Base-by-base conservation (phyloP, 139 green algal genomes). In the Dunaliella primolecta region DNA sequence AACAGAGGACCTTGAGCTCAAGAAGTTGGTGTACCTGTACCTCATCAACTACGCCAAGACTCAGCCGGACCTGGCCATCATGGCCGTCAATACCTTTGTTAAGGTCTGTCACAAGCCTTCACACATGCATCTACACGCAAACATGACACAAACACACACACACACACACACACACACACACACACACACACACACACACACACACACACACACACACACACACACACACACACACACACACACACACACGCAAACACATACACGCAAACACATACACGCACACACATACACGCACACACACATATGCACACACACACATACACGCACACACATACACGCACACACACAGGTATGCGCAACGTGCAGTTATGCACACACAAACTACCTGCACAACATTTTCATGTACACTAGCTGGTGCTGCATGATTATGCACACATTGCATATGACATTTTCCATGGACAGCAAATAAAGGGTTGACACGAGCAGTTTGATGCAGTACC, bases 61-160 rank as follows among this genome's bases (percentile, higher is more conserved):
- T 2, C 95, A 99, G 92, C 97, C 97, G 21, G 97, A 99, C 86
- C 90, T 99, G 79, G 95, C 96, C 72, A 99, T 99, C 86, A 97
- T 99, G 93, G 97, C 96, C 0, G 97, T 99, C 29, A 99, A 99
- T 91, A 99, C 97, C 0, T 99, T 99, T 90, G 97, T 99, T 21
- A 99, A 99, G 94, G 96, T 96, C n/a, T 33, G 80, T 64, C 79
- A 80, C 31, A 31, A 36, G 21, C 3, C 57, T 34, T 34, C 64
- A 37, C 31, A n/a, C 76, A 81, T 46, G 30, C 55, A 7, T 46
- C 25, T 29, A 78, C 72, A 35, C 74, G n/a, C n/a, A n/a, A n/a
- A n/a, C n/a, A n/a, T n/a, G n/a, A n/a, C n/a, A n/a, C n/a, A n/a
- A n/a, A n/a, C n/a, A n/a, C n/a, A n/a, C n/a, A n/a, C n/a, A n/a